phyloP scores from a whole-genome alignment of 305 asterid species.

The Salvia sclarea region DNA sequence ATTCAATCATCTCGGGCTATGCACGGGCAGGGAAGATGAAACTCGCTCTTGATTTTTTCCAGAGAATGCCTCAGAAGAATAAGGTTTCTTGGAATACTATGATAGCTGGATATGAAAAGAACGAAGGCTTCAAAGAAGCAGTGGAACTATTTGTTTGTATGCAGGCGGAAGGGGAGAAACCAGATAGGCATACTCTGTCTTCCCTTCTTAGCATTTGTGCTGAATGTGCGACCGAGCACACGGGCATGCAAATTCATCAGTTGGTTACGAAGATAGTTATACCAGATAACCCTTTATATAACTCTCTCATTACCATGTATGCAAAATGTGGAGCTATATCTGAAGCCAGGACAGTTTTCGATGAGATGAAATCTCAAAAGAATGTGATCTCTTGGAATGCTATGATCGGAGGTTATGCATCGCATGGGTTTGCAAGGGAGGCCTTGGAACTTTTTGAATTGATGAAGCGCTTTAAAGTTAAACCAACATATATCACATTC shows the following conservation, averaged over 20 bases:
- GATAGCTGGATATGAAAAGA: conserved; percentile 72
- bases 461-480: conserved; percentile 58
- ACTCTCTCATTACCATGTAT: conserved; percentile 86
- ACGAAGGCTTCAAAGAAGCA: conserved; percentile 54
- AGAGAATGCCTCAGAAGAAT: conserved; percentile 62
- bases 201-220: conserved; percentile 79
- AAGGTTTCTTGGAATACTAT: conserved; percentile 76
- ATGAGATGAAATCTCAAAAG: conserved; percentile 52
- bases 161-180: conserved; percentile 71
- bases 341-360: conserved; percentile 65
- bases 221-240: conserved; percentile 52
- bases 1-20: conserved; percentile 69
- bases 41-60: conserved; percentile 55
- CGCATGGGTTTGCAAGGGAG: conserved; percentile 66
- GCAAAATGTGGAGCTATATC: conserved; percentile 75
- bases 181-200: conserved; percentile 74
- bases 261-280: conserved; percentile 52
- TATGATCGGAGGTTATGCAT: conserved; percentile 81
- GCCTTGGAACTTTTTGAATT: conserved; percentile 70
- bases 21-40: conserved; percentile 59
- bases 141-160: conserved; percentile 54
- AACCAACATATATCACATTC: conserved; percentile 71
- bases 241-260: conserved; percentile 84
- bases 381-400: conserved; percentile 94
- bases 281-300: conserved; percentile 73